These are phyloP conservation scores for Penicillium manginii DNA, from an alignment of 495 filamentous ascomycete species.

Conservation along the genomic window DNA sequence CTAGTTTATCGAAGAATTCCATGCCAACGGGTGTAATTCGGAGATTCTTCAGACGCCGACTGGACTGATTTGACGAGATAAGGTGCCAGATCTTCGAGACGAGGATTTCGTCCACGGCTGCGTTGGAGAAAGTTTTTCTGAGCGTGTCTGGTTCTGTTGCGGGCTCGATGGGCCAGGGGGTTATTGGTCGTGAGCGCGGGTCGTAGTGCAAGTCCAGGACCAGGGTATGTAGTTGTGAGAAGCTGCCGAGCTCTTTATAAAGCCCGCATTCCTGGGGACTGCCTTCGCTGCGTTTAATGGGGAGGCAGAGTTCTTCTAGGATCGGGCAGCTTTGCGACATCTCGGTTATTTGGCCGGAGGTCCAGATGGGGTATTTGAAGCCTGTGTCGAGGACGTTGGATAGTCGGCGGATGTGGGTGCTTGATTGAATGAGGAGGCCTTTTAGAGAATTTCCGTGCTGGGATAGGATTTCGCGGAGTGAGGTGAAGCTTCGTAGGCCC, in stretches of 20 bases:
- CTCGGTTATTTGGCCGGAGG: background rate
- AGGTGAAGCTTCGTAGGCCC: background rate
- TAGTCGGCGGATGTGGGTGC: background rate
- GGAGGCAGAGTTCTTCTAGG: background rate
- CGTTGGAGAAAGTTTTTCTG: background rate
- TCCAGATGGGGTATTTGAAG: slow-evolving; percentile 2
- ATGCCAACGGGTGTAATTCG: background rate
- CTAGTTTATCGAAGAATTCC: slow-evolving; percentile 3
- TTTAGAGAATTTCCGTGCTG: background rate
- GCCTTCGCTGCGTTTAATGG: background rate
- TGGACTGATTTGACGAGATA: background rate
- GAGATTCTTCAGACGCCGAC: slow-evolving; percentile 2
- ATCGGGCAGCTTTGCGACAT: background rate
- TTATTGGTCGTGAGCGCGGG: background rate
- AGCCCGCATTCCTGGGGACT: slow-evolving; percentile 2
- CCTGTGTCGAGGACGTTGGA: background rate
- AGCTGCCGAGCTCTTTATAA: background rate
- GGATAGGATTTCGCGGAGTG: slow-evolving; percentile 1
- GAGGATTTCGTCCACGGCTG: background rate
- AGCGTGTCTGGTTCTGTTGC: background rate
- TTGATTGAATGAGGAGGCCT: background rate
- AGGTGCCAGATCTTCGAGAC: slow-evolving; percentile 1
- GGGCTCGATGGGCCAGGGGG: background rate
- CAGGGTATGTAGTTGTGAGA: background rate
- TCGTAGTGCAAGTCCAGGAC: slow-evolving; percentile 1